Evolutionary conservation across 1,284 basidiomycete species (phyloP).

Genomic region (Kwoniella shivajii): DNA sequence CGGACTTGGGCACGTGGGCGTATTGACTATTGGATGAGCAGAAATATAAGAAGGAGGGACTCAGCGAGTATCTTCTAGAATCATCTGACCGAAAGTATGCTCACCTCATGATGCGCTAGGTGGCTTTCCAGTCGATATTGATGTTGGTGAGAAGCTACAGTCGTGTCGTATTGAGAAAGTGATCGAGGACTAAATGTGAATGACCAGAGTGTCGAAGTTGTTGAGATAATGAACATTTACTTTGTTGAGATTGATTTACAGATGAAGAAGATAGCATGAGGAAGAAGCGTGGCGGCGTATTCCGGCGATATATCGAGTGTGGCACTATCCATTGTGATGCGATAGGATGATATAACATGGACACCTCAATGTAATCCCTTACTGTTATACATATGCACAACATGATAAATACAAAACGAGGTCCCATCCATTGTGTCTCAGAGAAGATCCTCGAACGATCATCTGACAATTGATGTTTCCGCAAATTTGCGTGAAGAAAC

Average conservation of each 20-base stretch:
- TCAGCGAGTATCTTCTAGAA: neutral
- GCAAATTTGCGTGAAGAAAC: conserved; percentile 15
- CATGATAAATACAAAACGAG: too few relatives aligned
- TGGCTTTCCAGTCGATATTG: too few relatives aligned
- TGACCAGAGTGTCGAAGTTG: neutral
- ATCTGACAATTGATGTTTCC: neutral
- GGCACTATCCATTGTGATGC: neutral
- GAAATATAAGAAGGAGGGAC: neutral
- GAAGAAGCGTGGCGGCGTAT: conserved; percentile 1
- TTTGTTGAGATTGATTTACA: too few relatives aligned
- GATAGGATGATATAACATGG: neutral
- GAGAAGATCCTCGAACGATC: too few relatives aligned
- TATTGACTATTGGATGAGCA: conserved; percentile 79
- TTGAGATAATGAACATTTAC: too few relatives aligned
- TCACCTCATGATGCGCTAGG: neutral
- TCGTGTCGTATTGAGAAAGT: too few relatives aligned
- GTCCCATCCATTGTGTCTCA: too few relatives aligned
- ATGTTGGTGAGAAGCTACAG: neutral
- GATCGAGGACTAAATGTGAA: neutral
- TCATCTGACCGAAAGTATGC: neutral
- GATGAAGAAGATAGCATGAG: too few relatives aligned
- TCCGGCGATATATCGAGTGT: conserved; percentile 3
- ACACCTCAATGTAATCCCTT: too few relatives aligned
- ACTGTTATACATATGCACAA: too few relatives aligned
- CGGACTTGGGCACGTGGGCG: conserved; percentile 93